Percentiles rank a stretch among this genome's conserved stretches.
Conservation (phyloP, 1,284 basidiomycete genomes). For the Termitomyces sp. region DNA sequence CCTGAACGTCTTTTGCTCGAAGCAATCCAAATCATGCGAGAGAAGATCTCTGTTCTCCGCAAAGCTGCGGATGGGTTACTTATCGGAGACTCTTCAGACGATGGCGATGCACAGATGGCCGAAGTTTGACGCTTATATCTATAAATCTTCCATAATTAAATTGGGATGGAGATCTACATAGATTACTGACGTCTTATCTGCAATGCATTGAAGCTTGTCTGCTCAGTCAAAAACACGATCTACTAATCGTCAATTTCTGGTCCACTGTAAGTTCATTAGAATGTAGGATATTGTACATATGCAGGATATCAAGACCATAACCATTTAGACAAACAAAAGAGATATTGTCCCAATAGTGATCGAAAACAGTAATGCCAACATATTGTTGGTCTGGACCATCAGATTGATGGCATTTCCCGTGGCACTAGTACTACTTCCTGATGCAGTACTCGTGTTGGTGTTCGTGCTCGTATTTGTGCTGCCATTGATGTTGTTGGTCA, state of each 20-base stretch:
- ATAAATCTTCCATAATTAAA: not conserved
- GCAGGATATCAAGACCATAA: not conserved
- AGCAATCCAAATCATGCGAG: conserved; percentile 78
- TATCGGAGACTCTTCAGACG: conserved; percentile 20
- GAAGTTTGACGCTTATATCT: conserved; percentile 16
- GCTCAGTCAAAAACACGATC: not conserved
- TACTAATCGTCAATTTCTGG: not conserved
- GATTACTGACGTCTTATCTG: not conserved
- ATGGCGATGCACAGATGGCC: conserved; percentile 37
- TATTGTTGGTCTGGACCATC: not conserved
- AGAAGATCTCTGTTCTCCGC: conserved; percentile 66
- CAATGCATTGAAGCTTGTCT: not conserved
- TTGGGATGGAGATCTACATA: not conserved
- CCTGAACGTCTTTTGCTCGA: conserved; percentile 85
- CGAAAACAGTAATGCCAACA: not conserved
- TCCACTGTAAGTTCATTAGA: not conserved
- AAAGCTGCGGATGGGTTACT: conserved; percentile 54
- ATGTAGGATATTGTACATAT: not conserved
- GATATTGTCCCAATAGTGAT: conserved; percentile 3
- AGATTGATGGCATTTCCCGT: not conserved
- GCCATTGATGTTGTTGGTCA: conserved; percentile 18
- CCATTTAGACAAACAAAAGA: not conserved
- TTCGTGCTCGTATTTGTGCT: not conserved
- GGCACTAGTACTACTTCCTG: not conserved
- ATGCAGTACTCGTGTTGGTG: not conserved